phyloP scores from a whole-genome alignment of 192 early-diverging fungal species.

The Gamsiella multidivaricata region DNA sequence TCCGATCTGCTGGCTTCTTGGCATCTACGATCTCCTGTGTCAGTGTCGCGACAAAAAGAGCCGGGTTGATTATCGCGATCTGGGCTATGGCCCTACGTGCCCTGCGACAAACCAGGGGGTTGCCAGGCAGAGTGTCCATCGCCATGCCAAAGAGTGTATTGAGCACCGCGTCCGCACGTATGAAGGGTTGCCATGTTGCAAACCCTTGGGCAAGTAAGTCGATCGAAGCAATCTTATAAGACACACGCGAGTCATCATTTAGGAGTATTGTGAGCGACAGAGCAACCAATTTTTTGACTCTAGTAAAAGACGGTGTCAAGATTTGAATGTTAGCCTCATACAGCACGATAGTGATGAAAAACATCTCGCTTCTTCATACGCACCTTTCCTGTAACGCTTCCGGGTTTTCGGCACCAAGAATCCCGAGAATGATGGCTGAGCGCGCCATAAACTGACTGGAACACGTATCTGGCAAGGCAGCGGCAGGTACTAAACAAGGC shows the following conservation, averaged over 20 bases:
- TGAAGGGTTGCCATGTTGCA: slow-evolving; percentile 77
- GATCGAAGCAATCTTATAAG: slow-evolving; percentile 70
- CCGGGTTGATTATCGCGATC: slow-evolving; percentile 73
- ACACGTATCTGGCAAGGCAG: slow-evolving; percentile 46
- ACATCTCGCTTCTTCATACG: background rate
- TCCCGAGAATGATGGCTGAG: slow-evolving; percentile 79
- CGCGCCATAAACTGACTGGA: slow-evolving; percentile 64
- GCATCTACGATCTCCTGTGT: slow-evolving; percentile 80
- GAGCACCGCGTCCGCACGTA: slow-evolving; percentile 69
- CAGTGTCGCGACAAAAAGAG: slow-evolving; percentile 77
- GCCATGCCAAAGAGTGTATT: slow-evolving; percentile 69
- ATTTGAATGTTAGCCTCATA: background rate
- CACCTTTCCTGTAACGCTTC: slow-evolving; percentile 58
- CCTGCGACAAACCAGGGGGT: slow-evolving; percentile 58
- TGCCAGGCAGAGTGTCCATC: slow-evolving; percentile 49
- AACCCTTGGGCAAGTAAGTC: slow-evolving; percentile 82
- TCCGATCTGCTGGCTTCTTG: slow-evolving; percentile 67
- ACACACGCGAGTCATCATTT: slow-evolving; percentile 64
- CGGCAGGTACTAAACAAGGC: slow-evolving; percentile 59
- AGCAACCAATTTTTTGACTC: slow-evolving; percentile 69
- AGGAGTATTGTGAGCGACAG: slow-evolving; percentile 74
- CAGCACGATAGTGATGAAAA: background rate
- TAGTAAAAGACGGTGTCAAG: background rate
- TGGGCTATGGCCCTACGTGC: slow-evolving; percentile 79
- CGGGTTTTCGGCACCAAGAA: slow-evolving; percentile 75